Conservation (phyloP, 257 asterid species). For the Plectranthus barbatus region DNA sequence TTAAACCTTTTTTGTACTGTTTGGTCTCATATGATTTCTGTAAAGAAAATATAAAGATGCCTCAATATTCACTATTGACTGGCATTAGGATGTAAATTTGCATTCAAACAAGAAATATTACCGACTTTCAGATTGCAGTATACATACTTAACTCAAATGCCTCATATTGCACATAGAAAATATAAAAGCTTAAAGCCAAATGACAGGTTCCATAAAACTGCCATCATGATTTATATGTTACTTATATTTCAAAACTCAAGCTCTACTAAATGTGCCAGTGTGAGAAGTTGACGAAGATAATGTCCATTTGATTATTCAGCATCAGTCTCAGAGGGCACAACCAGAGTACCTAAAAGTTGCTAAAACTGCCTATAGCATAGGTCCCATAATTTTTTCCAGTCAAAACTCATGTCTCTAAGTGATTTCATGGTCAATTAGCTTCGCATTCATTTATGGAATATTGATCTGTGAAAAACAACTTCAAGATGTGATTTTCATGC, state of each 20-base stretch:
- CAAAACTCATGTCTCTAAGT: not conserved
- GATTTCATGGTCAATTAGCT: not conserved
- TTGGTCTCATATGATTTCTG: constrained; percentile 98
- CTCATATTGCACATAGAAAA: not conserved
- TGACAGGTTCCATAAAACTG: not conserved
- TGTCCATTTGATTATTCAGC: not conserved
- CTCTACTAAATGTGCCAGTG: not conserved
- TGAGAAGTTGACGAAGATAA: not conserved
- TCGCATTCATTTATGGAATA: not conserved
- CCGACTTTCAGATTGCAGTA: not conserved
- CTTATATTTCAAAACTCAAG: not conserved
- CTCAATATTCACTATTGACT: constrained; percentile 1
- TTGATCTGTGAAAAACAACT: not conserved
- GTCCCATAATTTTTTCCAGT: not conserved
- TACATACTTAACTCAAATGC: not conserved
- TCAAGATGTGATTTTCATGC: not conserved
- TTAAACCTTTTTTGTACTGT: constrained; percentile 94
- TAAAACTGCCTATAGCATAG: not conserved
- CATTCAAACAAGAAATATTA: not conserved
- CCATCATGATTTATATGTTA: not conserved
- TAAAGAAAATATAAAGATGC: constrained; percentile 4
- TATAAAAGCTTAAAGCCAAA: not conserved
- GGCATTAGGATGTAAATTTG: not conserved
- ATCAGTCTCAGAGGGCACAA: not conserved
- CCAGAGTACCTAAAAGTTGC: not conserved